Percentiles rank a stretch among this genome's conserved stretches.
phyloP scores from a whole-genome alignment of 129 eudicot genomes.

The Cynara cardunculus region DNA sequence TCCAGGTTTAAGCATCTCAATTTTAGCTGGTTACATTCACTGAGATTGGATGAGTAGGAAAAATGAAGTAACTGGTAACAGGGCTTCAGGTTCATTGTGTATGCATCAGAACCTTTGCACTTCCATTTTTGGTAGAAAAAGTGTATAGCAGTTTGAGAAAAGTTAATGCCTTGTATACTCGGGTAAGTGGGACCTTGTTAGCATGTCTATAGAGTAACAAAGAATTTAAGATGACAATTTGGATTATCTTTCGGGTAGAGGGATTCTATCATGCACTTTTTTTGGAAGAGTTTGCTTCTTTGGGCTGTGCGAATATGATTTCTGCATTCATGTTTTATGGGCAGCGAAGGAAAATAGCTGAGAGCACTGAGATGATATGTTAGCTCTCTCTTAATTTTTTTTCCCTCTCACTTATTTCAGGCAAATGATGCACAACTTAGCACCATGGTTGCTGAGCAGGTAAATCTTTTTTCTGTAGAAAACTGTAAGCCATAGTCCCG shows the following conservation, averaged over 20 bases:
- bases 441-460: conserved; percentile 99
- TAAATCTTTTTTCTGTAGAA: conserved; percentile 14
- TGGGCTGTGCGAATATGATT: not conserved
- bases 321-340: not conserved
- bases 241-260: not conserved
- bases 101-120: not conserved
- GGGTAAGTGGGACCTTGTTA: not conserved
- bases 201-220: not conserved
- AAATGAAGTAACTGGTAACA: not conserved
- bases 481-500: not conserved
- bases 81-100: not conserved
- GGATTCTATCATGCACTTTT: not conserved
- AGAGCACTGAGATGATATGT: not conserved
- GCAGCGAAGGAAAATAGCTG: not conserved
- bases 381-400: conserved; percentile 5
- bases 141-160: not conserved
- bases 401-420: conserved; percentile 31
- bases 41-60: not conserved
- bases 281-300: not conserved
- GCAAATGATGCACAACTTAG: conserved; percentile 99
- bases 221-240: not conserved
- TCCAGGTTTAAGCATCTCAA: not conserved
- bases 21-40: not conserved
- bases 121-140: not conserved
- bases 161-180: not conserved